Conservation (phyloP, 2,329 filamentous ascomycete species). For the Calonectria ilicicola region DNA sequence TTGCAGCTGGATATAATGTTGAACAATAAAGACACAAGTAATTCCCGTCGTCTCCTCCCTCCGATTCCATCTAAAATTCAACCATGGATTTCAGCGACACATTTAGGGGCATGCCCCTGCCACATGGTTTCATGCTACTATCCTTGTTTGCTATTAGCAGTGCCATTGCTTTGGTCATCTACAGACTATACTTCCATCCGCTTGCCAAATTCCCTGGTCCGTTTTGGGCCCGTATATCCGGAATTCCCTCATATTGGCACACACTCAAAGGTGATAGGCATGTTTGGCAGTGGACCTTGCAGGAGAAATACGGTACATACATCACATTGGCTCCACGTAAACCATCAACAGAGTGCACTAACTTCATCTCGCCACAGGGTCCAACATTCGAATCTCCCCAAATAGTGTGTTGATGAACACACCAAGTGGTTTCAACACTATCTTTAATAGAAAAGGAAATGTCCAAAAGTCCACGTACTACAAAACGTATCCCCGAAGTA, state of each 20-base stretch:
- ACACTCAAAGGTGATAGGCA: conserved; percentile 33
- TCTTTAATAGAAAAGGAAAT: conserved; percentile 37
- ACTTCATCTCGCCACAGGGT: conserved; percentile 8
- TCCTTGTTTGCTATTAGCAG: neutral
- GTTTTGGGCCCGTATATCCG: conserved; percentile 62
- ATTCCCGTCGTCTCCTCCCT: no score
- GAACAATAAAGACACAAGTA: neutral
- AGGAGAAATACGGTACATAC: conserved; percentile 35
- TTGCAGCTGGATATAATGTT: neutral
- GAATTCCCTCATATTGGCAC: conserved; percentile 34
- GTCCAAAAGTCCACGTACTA: conserved; percentile 37
- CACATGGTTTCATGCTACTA: neutral
- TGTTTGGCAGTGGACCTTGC: conserved; percentile 32
- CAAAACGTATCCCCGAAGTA: conserved; percentile 29
- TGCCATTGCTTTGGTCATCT: conserved; percentile 3
- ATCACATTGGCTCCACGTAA: neutral
- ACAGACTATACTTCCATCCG: conserved; percentile 60
- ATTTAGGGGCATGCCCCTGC: neutral
- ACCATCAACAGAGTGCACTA: neutral
- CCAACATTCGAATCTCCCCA: conserved; percentile 32
- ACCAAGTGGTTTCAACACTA: conserved; percentile 26
- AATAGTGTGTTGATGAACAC: conserved; percentile 36
- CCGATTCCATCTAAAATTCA: no score
- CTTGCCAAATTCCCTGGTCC: conserved; percentile 64
- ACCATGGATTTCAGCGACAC: neutral